phyloP scores from a whole-genome alignment of 75 land plant genomes.

The Pinus tabuliformis region DNA sequence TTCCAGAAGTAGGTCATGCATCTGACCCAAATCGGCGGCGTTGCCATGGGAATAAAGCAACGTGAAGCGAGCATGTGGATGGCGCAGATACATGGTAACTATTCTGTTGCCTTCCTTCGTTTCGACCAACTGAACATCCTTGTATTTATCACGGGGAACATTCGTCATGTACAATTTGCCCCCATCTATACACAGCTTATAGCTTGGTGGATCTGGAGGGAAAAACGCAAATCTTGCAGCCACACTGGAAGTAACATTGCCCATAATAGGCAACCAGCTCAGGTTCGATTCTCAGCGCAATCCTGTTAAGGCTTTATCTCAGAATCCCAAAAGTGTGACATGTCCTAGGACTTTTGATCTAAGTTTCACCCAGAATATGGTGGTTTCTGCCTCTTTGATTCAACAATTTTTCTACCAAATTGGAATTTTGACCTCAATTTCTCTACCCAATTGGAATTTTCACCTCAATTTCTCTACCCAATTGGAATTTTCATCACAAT shows the following conservation, averaged over 20 bases:
- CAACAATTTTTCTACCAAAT: too few relatives aligned
- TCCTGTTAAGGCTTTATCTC: too few relatives aligned
- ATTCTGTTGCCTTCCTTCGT: constrained; percentile 68
- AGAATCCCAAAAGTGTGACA: too few relatives aligned
- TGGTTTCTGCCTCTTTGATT: too few relatives aligned
- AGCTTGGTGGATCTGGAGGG: constrained; percentile 86
- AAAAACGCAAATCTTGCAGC: constrained; percentile 92
- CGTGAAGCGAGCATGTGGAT: constrained; percentile 73
- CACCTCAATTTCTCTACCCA: too few relatives aligned
- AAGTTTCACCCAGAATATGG: too few relatives aligned
- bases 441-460: too few relatives aligned
- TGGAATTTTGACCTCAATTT: too few relatives aligned
- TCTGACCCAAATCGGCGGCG: constrained; percentile 95
- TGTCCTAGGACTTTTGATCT: too few relatives aligned
- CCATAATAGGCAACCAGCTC: constrained; percentile 34
- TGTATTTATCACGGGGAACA: constrained; percentile 38
- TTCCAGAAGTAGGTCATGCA: constrained; percentile 87
- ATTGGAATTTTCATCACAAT: too few relatives aligned
- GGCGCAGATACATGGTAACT: constrained; percentile 72
- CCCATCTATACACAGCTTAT: constrained; percentile 52
- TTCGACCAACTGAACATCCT: constrained; percentile 56
- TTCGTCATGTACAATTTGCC: constrained; percentile 47
- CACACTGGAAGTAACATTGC: constrained; percentile 76
- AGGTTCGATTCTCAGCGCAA: too few relatives aligned
- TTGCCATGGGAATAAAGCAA: constrained; percentile 91